A percentile compares a stretch with the other conserved stretches of the same genome.
phyloP scores from a whole-genome alignment of 129 eudicot species.

The Helichrysum umbraculigerum region DNA sequence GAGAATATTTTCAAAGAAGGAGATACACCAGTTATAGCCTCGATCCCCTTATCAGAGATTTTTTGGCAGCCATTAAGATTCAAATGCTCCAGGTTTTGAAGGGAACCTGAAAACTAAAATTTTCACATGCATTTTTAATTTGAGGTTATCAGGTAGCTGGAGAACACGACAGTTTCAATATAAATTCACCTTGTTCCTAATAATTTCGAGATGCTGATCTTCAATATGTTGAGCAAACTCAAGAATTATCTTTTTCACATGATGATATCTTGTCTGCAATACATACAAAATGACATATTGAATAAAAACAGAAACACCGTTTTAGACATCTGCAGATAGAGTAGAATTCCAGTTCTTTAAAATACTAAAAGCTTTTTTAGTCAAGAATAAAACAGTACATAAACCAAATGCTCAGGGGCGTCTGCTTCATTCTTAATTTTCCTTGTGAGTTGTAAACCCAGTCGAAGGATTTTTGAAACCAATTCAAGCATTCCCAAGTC shows the following conservation, averaged over 20 bases:
- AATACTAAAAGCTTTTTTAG: neutral
- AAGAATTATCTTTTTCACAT: conserved; percentile 77
- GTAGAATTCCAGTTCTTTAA: neutral
- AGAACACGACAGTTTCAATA: neutral
- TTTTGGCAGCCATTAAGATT: conserved; percentile 93
- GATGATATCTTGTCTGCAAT: conserved; percentile 72
- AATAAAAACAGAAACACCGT: neutral
- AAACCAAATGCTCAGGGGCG: no score
- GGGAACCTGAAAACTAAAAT: conserved; percentile 55
- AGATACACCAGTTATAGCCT: conserved; percentile 56
- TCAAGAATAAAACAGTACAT: neutral
- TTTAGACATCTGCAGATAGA: no score
- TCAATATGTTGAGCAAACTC: conserved; percentile 93
- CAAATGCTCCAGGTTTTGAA: conserved; percentile 61
- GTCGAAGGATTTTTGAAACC: no score
- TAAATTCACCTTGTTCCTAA: conserved; percentile 56
- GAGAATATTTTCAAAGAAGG: conserved; percentile 72
- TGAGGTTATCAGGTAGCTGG: neutral
- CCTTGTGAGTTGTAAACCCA: no score
- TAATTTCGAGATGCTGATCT: conserved; percentile 63
- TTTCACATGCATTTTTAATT: conserved; percentile 19
- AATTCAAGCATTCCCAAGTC: no score
- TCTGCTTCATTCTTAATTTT: no score
- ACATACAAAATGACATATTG: conserved; percentile 10
- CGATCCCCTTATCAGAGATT: conserved; percentile 80